Evolutionary conservation across 164 flowering plant genomes (phyloP), one percentile per base, ranked within the genome.

Genomic region (Aristolochia californica): DNA sequence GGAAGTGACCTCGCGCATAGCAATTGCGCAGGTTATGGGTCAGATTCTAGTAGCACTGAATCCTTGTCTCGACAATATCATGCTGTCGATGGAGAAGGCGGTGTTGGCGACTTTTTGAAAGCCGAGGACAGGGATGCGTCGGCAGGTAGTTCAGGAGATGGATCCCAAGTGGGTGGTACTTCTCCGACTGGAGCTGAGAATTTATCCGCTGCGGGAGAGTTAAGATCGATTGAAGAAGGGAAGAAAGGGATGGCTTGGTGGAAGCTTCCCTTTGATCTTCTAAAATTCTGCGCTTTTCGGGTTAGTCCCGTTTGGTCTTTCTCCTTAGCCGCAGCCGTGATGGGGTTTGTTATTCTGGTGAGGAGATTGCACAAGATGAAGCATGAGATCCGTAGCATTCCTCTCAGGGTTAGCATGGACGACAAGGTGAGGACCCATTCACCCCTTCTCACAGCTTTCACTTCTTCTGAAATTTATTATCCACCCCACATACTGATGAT

Each of bases 251-350:
- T 79, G 10, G 82, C 72, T 47, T 93, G 98, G 97, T 89, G 97
- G 97, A 85, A 81, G 73, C 77, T 83, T 58, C 97, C 98, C 15
- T 58, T 83, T 48, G 97, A 87, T 75, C 61, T 93, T 30, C 45
- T 93, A 58, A 89, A 71, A 52, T 87, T 74, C 57, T 85, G 85
- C 68, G 76, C 76, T 28, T 74, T 80, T 53, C 80, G 79, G 75
- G 80, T 78, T 61, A 78, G 79, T 48, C 97, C 97, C 30, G 77
- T 83, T 27, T 93, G 96, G 97, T 71, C 91, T 18, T 48, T 89
- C 56, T 87, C 98, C 13, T 63, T 81, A 18, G 96, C 91, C 0
- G 97, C 96, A 21, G 94, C 97, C 21, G 63, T 84, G 22, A 57
- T 91, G 78, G 96, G 97, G 0, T 64, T 88, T 48, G 68, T 83